Base-by-base conservation (phyloP, 2,329 filamentous ascomycete genomes). In the Thelonectria discophora region DNA sequence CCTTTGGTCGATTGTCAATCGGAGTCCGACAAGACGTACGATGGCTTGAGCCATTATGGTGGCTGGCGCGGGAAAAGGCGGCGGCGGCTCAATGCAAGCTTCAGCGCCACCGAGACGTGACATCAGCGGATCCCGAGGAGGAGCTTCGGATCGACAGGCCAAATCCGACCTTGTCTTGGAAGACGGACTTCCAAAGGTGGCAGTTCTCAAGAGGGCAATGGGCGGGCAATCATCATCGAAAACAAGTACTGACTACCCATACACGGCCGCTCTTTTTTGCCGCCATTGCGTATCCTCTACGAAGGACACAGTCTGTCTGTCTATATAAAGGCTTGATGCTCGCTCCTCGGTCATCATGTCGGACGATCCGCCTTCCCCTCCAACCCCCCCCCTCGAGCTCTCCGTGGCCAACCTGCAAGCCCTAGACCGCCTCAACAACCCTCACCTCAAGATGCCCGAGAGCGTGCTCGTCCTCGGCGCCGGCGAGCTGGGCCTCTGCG, bases 401-500 rank as follows among this genome's bases (percentile, higher is more conserved):
- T 72, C 69, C n/a, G 27, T 70, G 13, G 67, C 62, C 37, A 72
- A 72, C 54, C 58, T 72, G 2, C 56, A 63, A 60, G 69, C 69
- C 24, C 63, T 72, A 18, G 64, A 72, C 46, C 62, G 66, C 54
- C 66, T 72, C 43, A 65, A 72, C 61, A 50, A 65, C 30, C 63
- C 68, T 15, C 59, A 57, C 10, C 55, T 49, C 8, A 60, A 40
- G 37, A 75, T 74, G 73, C 55, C 65, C 17, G 60, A 70, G 12
- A 75, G 60, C 54, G 60, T 90, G 58, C 85, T 90, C 51, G 79
- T 91, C 52, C 76, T 91, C 60, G 88, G 89, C 54, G 85, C 86
- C n/a, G 88, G 88, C 60, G 88, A 91, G 76, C 83, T 91, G 13
- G 89, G 88, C 50, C 76, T 79, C 5, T 79, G 84, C 15, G 78